Conservation (phyloP, 352 stramenopile genomes). For the Globisporangium alternatum region DNA sequence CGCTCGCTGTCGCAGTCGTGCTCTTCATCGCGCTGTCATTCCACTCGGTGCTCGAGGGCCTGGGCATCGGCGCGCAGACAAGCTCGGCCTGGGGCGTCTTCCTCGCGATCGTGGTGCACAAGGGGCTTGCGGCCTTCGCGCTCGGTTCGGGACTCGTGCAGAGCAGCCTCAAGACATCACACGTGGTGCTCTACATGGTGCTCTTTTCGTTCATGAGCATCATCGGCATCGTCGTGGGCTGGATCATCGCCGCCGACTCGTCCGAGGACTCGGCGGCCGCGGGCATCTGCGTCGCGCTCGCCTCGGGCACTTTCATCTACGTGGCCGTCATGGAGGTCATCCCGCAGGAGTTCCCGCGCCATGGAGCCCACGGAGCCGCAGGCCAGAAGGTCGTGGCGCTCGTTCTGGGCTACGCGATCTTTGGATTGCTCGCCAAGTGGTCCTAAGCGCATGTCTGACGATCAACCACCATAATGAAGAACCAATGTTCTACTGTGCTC, state of each 20-base stretch:
- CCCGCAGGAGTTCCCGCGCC: conserved; percentile 69
- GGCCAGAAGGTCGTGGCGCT: conserved; percentile 53
- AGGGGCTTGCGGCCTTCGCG: conserved; percentile 72
- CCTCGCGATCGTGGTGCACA: conserved; percentile 75
- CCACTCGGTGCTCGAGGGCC: conserved; percentile 75
- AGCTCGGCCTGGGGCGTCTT: conserved; percentile 75
- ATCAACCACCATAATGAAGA: too few relatives aligned
- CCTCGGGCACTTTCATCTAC: conserved; percentile 82
- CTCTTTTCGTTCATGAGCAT: conserved; percentile 60
- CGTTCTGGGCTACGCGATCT: conserved; percentile 67
- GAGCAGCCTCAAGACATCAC: conserved; percentile 41
- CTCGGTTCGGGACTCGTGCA: conserved; percentile 66
- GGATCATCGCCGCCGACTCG: conserved; percentile 33
- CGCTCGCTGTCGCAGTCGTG: conserved; percentile 62
- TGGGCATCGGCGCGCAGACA: conserved; percentile 70
- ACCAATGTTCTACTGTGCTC: too few relatives aligned
- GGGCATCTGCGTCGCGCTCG: conserved; percentile 61
- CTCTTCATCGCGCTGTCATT: conserved; percentile 78
- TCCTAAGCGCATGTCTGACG: conserved; percentile 26
- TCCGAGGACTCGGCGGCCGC: conserved; percentile 44
- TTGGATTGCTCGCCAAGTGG: conserved; percentile 77
- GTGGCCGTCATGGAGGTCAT: conserved; percentile 86
- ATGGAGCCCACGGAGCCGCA: conserved; percentile 21
- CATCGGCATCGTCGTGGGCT: conserved; percentile 46
- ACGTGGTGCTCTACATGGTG: conserved; percentile 49